These are phyloP conservation scores for Dianthus caryophyllus DNA, from an alignment of 148 eudicot species.

Conservation along the genomic window DNA sequence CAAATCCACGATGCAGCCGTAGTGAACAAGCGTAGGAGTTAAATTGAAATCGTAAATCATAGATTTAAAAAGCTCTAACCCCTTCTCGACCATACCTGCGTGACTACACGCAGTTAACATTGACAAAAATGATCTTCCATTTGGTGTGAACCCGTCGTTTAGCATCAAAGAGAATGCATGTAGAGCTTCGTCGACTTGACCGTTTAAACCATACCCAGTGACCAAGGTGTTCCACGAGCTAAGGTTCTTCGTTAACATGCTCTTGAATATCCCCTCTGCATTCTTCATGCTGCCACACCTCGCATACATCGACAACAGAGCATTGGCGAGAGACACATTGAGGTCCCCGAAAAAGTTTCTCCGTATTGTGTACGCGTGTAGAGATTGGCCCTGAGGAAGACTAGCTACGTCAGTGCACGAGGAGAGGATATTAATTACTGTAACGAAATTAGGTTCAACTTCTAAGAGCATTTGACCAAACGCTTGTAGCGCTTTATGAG, in stretches of 20 bases:
- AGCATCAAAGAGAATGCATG: slow-evolving; percentile 35
- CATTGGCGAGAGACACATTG: slow-evolving; percentile 34
- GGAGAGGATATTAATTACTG: slow-evolving; percentile 37
- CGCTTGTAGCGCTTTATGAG: slow-evolving; percentile 29
- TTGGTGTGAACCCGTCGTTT: slow-evolving; percentile 34
- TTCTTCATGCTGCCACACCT: slow-evolving; percentile 40
- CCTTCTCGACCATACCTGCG: slow-evolving; percentile 43
- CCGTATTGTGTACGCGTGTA: slow-evolving; percentile 43
- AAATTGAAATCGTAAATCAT: slow-evolving; percentile 38
- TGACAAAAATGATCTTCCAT: slow-evolving; percentile 36
- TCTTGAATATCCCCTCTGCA: slow-evolving; percentile 35
- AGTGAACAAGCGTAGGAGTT: slow-evolving; percentile 40
- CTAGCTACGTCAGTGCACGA: slow-evolving; percentile 36
- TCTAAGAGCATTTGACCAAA: slow-evolving; percentile 35
- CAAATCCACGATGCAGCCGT: slow-evolving; percentile 47
- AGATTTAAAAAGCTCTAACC: slow-evolving; percentile 33
- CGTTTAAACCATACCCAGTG: slow-evolving; percentile 41
- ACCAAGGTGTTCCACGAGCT: slow-evolving; percentile 47
- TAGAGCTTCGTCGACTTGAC: slow-evolving; percentile 34
- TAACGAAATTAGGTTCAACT: slow-evolving; percentile 33
- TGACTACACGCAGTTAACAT: slow-evolving; percentile 47
- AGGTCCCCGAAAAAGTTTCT: slow-evolving; percentile 23
- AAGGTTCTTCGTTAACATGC: slow-evolving; percentile 29
- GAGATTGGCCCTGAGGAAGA: slow-evolving; percentile 42
- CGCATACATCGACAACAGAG: slow-evolving; percentile 48